A percentile compares a stretch with the other conserved stretches of the same genome.
Evolutionary conservation across 2,329 filamentous ascomycete species (phyloP).

Genomic region (Didymella glomerata): DNA sequence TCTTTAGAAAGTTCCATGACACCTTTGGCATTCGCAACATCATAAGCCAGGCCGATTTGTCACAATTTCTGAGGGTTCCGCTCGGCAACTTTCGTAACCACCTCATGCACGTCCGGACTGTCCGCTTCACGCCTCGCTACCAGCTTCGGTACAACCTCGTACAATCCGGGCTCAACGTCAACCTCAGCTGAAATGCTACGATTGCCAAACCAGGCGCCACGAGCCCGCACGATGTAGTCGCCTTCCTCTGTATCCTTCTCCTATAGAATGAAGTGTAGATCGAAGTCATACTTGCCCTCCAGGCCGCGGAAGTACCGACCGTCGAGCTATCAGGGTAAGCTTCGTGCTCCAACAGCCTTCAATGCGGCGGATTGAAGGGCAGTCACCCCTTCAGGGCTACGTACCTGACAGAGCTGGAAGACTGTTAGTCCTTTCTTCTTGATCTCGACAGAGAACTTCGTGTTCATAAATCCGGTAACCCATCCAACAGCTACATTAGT

Average conservation of each 20-base stretch:
- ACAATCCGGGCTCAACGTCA: constrained; percentile 74
- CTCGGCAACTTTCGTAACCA: constrained; percentile 58
- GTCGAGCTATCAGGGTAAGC: constrained; percentile 60
- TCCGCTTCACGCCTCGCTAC: constrained; percentile 65
- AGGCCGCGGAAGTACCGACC: constrained; percentile 66
- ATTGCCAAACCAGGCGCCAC: constrained; percentile 64
- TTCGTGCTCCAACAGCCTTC: background rate
- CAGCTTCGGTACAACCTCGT: constrained; percentile 77
- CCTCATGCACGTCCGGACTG: constrained; percentile 67
- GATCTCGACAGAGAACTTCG: constrained; percentile 66
- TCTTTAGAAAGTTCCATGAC: constrained; percentile 60
- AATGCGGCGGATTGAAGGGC: background rate
- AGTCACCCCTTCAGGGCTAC: constrained; percentile 34
- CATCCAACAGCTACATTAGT: constrained; percentile 66
- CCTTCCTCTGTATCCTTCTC: constrained; percentile 58
- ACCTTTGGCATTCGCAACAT: constrained; percentile 73
- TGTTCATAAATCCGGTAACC: constrained; percentile 67
- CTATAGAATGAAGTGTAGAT: constrained; percentile 66
- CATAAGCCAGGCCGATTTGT: constrained; percentile 72
- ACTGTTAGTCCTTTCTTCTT: constrained; percentile 62
- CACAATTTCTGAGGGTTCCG: constrained; percentile 63
- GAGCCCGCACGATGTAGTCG: constrained; percentile 63
- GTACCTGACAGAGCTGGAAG: constrained; percentile 66
- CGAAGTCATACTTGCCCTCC: constrained; percentile 64
- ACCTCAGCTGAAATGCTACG: constrained; percentile 81